Base-by-base conservation (phyloP, 2,329 filamentous ascomycete species). In the Epichloe elymi region DNA sequence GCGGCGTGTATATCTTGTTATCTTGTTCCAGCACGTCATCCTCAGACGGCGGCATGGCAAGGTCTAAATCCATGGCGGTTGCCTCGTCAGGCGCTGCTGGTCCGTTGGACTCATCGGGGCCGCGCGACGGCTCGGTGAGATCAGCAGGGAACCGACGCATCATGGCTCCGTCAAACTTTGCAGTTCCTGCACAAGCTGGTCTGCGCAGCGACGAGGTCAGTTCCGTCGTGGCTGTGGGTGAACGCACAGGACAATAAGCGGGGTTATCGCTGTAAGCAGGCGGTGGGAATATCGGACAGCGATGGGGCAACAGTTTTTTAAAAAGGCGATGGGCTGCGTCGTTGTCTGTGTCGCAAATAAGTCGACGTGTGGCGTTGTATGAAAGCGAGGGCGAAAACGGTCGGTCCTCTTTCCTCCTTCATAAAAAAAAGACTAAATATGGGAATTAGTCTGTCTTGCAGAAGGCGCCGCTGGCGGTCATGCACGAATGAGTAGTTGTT, bases 1-100 rank as follows among this genome's bases (percentile, higher is more conserved):
- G 86, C 44, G 85, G 86, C 49, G 81, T 79, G 61, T 79, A 70
- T 50, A 67, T 65, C 51, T 63, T 61, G 46, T 58, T 54, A 50
- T 69, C 66, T 36, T 63, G 60, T 10, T 66, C 66, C 23, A 64
- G 58, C 17, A 62, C 61, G 39, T 70, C 66, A 20, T 69, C 64
- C 33, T 68, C 64, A 38, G 60, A 53, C 12, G 68, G 66, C 17
- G 67, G 66, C 67, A 70, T 67, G 46, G 64, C 58, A 12, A 70
- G 60, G 52, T 69, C 64, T 36, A 70, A 49, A 48, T 67, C 63
- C 52, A 63, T 58, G 48, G 61, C 60, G 52, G 63, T 61, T 41
- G 55, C 52, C 38, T 65, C 61, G 51, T 63, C 62, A 6, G 61
- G 62, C 26, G 62, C 60, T 11, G 62, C 60, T 11, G 63, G 54